These are phyloP conservation scores for Stygiomarasmius scandens DNA, from an alignment of 1,284 basidiomycete genomes.

Conservation along the genomic window DNA sequence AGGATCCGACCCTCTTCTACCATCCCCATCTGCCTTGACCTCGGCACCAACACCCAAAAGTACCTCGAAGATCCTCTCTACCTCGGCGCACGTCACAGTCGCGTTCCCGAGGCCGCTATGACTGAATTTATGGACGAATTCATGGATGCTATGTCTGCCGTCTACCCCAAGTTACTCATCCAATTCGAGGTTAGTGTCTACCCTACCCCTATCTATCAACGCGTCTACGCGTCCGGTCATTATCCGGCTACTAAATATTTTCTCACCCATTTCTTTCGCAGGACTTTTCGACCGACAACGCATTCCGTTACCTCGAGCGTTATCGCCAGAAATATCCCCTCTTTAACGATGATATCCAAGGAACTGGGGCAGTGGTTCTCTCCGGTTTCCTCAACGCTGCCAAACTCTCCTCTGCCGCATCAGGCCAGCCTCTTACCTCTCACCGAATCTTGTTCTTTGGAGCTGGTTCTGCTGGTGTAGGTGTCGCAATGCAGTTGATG, in stretches of 20 bases:
- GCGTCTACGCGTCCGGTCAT: too few relatives aligned
- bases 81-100: slow-evolving; percentile 79
- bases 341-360: slow-evolving; percentile 92
- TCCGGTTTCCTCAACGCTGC: slow-evolving; percentile 92
- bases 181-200: slow-evolving; percentile 76
- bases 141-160: slow-evolving; percentile 76
- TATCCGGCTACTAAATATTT: neutral
- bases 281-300: slow-evolving; percentile 88
- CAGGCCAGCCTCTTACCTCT: slow-evolving; percentile 67
- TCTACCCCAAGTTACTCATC: slow-evolving; percentile 84
- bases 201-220: slow-evolving; percentile 21
- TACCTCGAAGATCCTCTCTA: slow-evolving; percentile 90
- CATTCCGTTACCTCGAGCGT: slow-evolving; percentile 79
- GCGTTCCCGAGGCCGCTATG: slow-evolving; percentile 69
- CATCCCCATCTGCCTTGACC: slow-evolving; percentile 84
- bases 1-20: slow-evolving; percentile 87
- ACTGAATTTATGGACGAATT: slow-evolving; percentile 91
- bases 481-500: slow-evolving; percentile 87
- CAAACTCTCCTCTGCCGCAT: slow-evolving; percentile 72
- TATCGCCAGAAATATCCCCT: slow-evolving; percentile 50
- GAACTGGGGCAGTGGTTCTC: slow-evolving; percentile 90
- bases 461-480: slow-evolving; percentile 87
- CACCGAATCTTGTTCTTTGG: slow-evolving; percentile 93
- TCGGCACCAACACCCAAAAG: slow-evolving; percentile 87
- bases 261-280: slow-evolving; percentile 27